These are phyloP conservation scores for Nakazawaea ernobii DNA, from an alignment of 805 yeast genomes.

Conservation along the genomic window DNA sequence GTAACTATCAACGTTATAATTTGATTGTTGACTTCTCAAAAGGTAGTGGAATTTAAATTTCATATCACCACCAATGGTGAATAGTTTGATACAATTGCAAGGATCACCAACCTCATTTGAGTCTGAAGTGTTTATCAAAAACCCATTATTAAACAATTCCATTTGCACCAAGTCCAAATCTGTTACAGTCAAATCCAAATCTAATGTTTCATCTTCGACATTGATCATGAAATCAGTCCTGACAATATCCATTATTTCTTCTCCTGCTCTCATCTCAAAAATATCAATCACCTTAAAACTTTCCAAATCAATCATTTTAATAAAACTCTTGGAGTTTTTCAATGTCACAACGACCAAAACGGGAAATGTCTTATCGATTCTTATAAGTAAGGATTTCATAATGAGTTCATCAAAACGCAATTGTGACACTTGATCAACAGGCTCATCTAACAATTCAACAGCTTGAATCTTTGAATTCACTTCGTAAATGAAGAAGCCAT, in stretches of 20 bases:
- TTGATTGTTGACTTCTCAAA: not conserved
- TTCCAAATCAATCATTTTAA: conserved; percentile 5
- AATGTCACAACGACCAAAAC: not conserved
- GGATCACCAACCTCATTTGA: not conserved
- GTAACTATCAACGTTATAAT: not conserved
- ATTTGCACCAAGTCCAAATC: not conserved
- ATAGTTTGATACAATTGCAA: not conserved
- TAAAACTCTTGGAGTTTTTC: not conserved
- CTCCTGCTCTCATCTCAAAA: not conserved
- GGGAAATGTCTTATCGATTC: not conserved
- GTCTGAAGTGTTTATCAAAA: not conserved
- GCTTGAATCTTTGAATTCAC: not conserved
- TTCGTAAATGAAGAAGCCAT: not conserved
- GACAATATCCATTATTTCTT: not conserved
- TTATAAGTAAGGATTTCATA: not conserved
- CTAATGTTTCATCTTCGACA: not conserved
- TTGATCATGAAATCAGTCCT: not conserved
- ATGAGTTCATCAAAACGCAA: not conserved
- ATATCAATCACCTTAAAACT: conserved; percentile 3
- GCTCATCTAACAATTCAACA: not conserved
- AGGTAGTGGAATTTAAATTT: conserved; percentile 3
- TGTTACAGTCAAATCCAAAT: not conserved
- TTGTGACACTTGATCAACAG: not conserved
- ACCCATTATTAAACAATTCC: conserved; percentile 2
- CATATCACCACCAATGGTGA: conserved; percentile 5